Percentiles rank a stretch among this genome's conserved stretches.
phyloP scores from a whole-genome alignment of 2,329 filamentous ascomycete genomes.

The Arthrobotrys entomopaga region DNA sequence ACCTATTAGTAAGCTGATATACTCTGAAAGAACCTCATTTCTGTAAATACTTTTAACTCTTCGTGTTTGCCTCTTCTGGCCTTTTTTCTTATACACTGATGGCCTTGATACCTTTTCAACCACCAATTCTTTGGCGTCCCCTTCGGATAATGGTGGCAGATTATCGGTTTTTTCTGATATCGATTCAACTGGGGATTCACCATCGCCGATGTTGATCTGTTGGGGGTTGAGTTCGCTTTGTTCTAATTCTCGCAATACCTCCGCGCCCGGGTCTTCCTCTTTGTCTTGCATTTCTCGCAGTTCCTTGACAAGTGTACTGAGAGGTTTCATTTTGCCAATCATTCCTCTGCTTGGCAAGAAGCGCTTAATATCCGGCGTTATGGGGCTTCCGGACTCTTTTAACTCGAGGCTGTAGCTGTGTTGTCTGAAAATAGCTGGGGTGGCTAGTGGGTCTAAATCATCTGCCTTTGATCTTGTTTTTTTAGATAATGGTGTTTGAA shows the following conservation, averaged over 20 bases:
- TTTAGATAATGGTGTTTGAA: slow-evolving; percentile 46
- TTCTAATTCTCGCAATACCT: slow-evolving; percentile 39
- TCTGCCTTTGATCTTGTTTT: slow-evolving; percentile 15
- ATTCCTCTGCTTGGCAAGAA: slow-evolving; percentile 40
- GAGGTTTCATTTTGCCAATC: slow-evolving; percentile 45
- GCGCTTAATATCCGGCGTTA: slow-evolving; percentile 33
- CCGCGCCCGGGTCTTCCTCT: slow-evolving; percentile 40
- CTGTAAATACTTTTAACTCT: slow-evolving; percentile 38
- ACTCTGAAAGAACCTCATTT: neutral
- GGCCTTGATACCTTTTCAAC: slow-evolving; percentile 7
- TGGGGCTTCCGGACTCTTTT: slow-evolving; percentile 40
- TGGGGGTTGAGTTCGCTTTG: slow-evolving; percentile 12
- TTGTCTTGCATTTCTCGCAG: slow-evolving; percentile 47
- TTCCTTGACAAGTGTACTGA: slow-evolving; percentile 39
- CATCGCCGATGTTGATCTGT: neutral
- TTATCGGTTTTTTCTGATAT: neutral
- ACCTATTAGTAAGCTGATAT: neutral
- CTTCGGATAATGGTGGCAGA: neutral
- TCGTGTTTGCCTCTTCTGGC: slow-evolving; percentile 48
- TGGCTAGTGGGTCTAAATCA: slow-evolving; percentile 37
- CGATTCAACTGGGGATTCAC: neutral
- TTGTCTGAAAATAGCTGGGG: slow-evolving; percentile 41
- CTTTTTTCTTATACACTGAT: slow-evolving; percentile 45
- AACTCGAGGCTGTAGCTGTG: slow-evolving; percentile 34
- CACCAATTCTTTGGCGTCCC: neutral